Evolutionary conservation across 2,329 filamentous ascomycete genomes (phyloP), one percentile per base, ranked within the genome.

Genomic region (Venturia oleaginea): DNA sequence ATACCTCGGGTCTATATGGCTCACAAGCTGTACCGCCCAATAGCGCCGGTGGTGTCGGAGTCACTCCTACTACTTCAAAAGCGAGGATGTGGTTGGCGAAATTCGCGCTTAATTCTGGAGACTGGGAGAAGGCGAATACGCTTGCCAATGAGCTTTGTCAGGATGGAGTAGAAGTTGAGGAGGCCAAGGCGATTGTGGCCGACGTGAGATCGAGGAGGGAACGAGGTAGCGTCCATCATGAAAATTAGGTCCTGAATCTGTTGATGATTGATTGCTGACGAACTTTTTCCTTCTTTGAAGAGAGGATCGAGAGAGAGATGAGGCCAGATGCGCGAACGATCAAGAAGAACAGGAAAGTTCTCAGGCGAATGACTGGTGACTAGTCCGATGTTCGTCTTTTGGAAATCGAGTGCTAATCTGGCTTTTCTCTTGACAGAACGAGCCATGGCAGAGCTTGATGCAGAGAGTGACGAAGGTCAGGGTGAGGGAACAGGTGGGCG

Each of bases 81-180:
- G 94, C 94, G 7, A 84, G 94, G 27, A 86, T 97, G 81, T 99
- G 94, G 94, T 84, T 99, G 65, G 94, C 94, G 19, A 85, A 86
- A 64, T 89, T 87, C 77, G 89, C 91, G 15, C 89, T 96, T 78
- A 83, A 84, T 43, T 84, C 83, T 13, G 86, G 86, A 46, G 91
- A 96, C 74, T 90, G 90, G 70, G 80, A 82, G 38, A 84, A 89
- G 24, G 91, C 91, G 4, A 89, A 89, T 76, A 85, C 91, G 67
- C 78, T 97, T 51, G 92, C 92, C 0, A 91, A 88, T 67, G 94
- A 99, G 76, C 79, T 99, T 57, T 97, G 92, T 73, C 91, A 97
- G 76, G 94, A 99, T 75, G 94, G 94, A 0, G 87, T 95, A 32
- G 94, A 97, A 76, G 91, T 97, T 2, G 94, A 99, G 74, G 94